Base-by-base conservation (phyloP, 116 monocot genomes). In the Posidonia oceanica region DNA sequence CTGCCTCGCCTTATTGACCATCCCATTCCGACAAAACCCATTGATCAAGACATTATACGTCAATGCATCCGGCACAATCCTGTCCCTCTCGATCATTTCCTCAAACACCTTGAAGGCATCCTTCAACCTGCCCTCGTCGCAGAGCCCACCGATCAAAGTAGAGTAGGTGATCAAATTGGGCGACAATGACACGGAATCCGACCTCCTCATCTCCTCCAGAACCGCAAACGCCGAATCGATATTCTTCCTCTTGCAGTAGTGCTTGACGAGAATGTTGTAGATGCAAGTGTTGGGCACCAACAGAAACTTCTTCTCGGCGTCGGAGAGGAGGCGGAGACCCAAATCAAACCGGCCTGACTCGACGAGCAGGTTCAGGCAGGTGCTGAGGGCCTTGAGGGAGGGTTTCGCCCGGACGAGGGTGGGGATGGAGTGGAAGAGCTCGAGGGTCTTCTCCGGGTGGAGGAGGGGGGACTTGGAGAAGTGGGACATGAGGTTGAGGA, bases 161-260 rank as follows among this genome's bases (percentile, higher is more conserved):
- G 98, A 84, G 70, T 93, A 93, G 10, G 98, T 93, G 64, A 93
- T 72, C 79, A 90, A 7, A 72, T 87, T 92, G 3, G 98, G 98
- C 2, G 17, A n/a, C 7, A 69, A 42, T 16, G 39, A 17, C 13
- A 15, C 14, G 10, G 63, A 62, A 39, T 44, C 21, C 3, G 64
- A 41, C 39, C 29, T 37, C 20, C 72, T 56, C 89, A 99, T 99
- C 54, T 68, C 17, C 1, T 88, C 72, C 3, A 99, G 20, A 8
- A 90, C 40, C 3, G 51, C 4, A 66, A 85, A 86, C 4, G 90
- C 98, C 2, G 70, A 54, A 20, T 65, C 75, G 56, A 94, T 64
- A 15, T 83, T 77, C 20, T 74, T 75, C 2, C 53, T 7, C 14
- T 54, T 75, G 79, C 85, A 83, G 60, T 85, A 67, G 68, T 79